A percentile compares a stretch with the other conserved stretches of the same genome.
Conservation (phyloP, 495 filamentous ascomycete species). For the Neurospora cerealis region DNA sequence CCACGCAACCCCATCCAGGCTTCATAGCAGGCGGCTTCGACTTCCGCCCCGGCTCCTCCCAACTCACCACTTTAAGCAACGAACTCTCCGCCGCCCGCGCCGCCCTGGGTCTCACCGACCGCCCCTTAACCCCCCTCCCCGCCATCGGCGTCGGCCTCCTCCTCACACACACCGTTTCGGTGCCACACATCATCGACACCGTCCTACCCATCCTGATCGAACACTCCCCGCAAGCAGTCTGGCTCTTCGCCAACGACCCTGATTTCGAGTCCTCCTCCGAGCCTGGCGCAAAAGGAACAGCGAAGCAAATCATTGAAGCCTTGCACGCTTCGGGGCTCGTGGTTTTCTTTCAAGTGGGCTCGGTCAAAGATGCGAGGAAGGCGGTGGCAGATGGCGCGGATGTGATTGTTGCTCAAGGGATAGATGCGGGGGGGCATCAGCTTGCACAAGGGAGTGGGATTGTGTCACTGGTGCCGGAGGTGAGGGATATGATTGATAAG, state of each 20-base stretch:
- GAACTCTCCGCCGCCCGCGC: conserved; percentile 28
- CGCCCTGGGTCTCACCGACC: conserved; percentile 11
- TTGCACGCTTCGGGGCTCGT: conserved; percentile 21
- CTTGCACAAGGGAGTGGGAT: conserved; percentile 47
- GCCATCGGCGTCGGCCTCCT: conserved; percentile 31
- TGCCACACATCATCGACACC: conserved; percentile 21
- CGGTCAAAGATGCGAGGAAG: conserved; percentile 44
- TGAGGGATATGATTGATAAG: conserved; percentile 38
- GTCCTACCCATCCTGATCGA: conserved; percentile 27
- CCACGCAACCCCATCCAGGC: conserved; percentile 12
- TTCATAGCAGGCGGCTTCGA: conserved; percentile 28
- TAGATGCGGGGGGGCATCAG: conserved; percentile 70
- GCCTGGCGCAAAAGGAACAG: neutral
- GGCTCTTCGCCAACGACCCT: conserved; percentile 45
- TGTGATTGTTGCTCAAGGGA: conserved; percentile 61
- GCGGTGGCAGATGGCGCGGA: conserved; percentile 40
- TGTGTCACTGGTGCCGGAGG: conserved; percentile 30
- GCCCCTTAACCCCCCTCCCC: conserved; percentile 25
- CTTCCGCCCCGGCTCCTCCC: conserved; percentile 20
- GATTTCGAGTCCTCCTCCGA: neutral
- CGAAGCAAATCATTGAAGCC: conserved; percentile 10
- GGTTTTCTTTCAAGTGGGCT: conserved; percentile 52
- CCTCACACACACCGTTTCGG: conserved; percentile 15
- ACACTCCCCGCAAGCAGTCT: conserved; percentile 54
- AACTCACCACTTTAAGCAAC: conserved; percentile 16